A percentile compares a stretch with the other conserved stretches of the same genome.
Evolutionary conservation across 177 flowering plant genomes (phyloP).

Genomic region (Vitis hybrid): DNA sequence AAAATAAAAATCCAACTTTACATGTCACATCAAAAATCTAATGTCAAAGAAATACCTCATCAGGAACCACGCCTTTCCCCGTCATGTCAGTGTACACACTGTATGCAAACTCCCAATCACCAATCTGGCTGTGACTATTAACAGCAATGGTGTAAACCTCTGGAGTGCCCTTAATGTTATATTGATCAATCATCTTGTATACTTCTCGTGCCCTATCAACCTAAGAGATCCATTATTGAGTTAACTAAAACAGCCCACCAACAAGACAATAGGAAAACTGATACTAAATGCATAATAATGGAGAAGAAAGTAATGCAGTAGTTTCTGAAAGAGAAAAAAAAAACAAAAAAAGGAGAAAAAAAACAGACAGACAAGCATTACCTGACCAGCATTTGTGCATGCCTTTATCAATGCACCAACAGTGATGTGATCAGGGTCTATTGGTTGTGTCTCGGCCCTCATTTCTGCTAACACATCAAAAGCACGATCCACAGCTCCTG

Average conservation of each 20-base stretch:
- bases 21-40: not conserved
- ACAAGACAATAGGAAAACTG: not conserved
- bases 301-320: too few relatives aligned
- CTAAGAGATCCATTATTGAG: constrained; percentile 31
- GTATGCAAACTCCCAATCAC: constrained; percentile 86
- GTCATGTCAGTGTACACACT: constrained; percentile 72
- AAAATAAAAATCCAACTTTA: too few relatives aligned
- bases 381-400: constrained; percentile 85
- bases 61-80: constrained; percentile 72
- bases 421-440: constrained; percentile 92
- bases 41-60: constrained; percentile 63
- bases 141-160: constrained; percentile 95
- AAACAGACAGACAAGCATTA: constrained; percentile 18
- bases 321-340: not conserved
- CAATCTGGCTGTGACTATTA: constrained; percentile 76
- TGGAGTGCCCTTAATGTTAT: constrained; percentile 83
- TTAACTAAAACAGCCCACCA: not conserved
- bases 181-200: constrained; percentile 77
- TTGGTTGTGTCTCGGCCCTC: constrained; percentile 69
- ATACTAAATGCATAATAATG: too few relatives aligned
- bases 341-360: not conserved
- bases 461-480: constrained; percentile 96
- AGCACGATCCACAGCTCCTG: constrained; percentile 96
- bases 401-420: constrained; percentile 91
- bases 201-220: constrained; percentile 82